phyloP scores from a whole-genome alignment of 495 filamentous ascomycete genomes.

The Daldinia vernicosa region DNA sequence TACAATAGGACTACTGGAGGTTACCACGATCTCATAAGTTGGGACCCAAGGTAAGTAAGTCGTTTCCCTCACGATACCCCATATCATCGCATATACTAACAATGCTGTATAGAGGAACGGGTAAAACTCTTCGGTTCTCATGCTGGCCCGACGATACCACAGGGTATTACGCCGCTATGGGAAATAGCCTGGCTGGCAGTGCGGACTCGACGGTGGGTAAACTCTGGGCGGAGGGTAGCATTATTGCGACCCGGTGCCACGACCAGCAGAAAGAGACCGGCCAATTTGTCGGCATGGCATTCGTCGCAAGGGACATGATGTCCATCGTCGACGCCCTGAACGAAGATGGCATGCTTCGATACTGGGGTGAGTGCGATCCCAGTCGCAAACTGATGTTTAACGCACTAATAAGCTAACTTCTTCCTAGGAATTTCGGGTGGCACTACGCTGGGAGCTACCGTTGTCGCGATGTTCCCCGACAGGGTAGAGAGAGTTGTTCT shows the following conservation, averaged over 20 bases:
- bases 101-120: constrained; percentile 21
- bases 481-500: constrained; percentile 52
- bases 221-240: constrained; percentile 23
- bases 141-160: constrained; percentile 28
- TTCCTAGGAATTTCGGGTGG: constrained; percentile 53
- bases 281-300: constrained; percentile 39
- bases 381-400: background rate
- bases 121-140: constrained; percentile 28
- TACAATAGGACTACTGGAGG: constrained; percentile 45
- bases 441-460: constrained; percentile 53
- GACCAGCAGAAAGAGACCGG: constrained; percentile 18
- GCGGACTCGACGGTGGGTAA: constrained; percentile 21
- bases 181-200: constrained; percentile 5
- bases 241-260: constrained; percentile 22
- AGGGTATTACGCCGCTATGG: constrained; percentile 6
- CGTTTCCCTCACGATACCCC: background rate
- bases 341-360: constrained; percentile 57
- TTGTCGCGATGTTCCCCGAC: constrained; percentile 58
- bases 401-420: constrained; percentile 1
- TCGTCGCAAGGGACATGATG: constrained; percentile 55
- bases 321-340: constrained; percentile 53
- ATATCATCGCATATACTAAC: constrained; percentile 4
- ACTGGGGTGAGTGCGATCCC: constrained; percentile 52
- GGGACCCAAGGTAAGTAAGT: constrained; percentile 49
- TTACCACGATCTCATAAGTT: constrained; percentile 53